phyloP scores from a whole-genome alignment of 2,329 filamentous ascomycete species.

The Alternaria viburni region DNA sequence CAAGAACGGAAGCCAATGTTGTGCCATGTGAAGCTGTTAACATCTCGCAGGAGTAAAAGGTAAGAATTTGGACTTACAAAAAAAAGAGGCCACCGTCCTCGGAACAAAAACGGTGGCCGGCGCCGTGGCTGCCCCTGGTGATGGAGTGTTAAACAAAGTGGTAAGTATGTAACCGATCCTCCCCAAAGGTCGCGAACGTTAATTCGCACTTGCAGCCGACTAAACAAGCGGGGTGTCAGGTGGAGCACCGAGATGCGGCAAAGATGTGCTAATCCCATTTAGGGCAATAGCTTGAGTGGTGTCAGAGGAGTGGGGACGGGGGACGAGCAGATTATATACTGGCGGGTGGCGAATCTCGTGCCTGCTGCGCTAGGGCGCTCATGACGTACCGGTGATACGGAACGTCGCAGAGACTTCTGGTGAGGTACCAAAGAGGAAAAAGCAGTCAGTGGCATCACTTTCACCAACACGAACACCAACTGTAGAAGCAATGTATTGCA shows the following conservation, averaged over 20 bases:
- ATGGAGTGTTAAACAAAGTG: neutral
- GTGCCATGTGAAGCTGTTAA: too few species aligned
- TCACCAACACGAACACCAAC: fast-evolving
- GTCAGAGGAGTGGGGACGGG: too few species aligned
- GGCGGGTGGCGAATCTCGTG: neutral
- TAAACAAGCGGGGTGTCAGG: too few species aligned
- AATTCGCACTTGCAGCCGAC: too few species aligned
- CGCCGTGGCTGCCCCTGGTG: neutral
- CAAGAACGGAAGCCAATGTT: neutral
- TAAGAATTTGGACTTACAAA: neutral
- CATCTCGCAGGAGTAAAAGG: neutral
- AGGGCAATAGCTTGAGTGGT: too few species aligned
- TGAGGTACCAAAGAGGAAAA: neutral
- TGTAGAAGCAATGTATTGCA: fast-evolving
- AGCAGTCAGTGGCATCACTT: neutral
- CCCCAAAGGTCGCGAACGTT: neutral
- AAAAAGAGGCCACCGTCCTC: neutral
- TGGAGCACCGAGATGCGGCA: too few species aligned
- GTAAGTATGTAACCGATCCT: neutral
- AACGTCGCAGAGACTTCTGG: neutral
- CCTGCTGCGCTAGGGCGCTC: neutral
- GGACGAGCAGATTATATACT: neutral
- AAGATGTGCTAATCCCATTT: too few species aligned
- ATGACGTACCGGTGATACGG: neutral
- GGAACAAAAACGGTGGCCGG: neutral